These are phyloP conservation scores for Harringtonia aguacate DNA, from an alignment of 2,329 filamentous ascomycete species.

Conservation along the genomic window DNA sequence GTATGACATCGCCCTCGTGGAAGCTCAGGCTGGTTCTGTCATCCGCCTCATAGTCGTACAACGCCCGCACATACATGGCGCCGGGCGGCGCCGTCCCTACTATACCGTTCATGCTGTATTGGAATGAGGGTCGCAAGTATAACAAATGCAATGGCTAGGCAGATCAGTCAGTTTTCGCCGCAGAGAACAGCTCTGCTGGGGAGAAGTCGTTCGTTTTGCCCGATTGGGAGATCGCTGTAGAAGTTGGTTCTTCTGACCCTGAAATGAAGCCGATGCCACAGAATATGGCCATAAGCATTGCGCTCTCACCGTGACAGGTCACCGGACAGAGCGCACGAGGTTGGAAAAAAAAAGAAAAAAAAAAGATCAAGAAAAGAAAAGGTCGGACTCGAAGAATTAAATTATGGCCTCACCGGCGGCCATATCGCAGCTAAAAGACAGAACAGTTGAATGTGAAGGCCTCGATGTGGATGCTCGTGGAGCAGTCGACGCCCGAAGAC, in stretches of 20 bases:
- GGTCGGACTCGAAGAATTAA: neutral
- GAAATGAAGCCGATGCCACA: slow-evolving; percentile 32
- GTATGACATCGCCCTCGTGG: slow-evolving; percentile 91
- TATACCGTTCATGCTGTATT: slow-evolving; percentile 45
- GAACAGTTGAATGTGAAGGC: neutral
- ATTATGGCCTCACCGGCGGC: too few species aligned
- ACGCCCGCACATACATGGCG: slow-evolving; percentile 83
- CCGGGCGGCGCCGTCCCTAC: slow-evolving; percentile 48
- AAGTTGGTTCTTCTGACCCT: slow-evolving; percentile 26
- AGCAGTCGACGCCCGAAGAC: too few species aligned
- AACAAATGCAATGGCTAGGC: neutral
- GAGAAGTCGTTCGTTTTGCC: slow-evolving; percentile 13
- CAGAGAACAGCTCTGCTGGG: neutral
- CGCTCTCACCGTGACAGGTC: slow-evolving; percentile 19
- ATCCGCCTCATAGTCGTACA: slow-evolving; percentile 97
- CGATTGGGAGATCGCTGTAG: slow-evolving; percentile 1
- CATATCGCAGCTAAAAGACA: neutral
- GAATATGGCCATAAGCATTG: slow-evolving; percentile 44
- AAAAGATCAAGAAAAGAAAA: neutral
- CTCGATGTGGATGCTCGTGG: too few species aligned
- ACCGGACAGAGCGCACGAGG: neutral
- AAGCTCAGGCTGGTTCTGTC: slow-evolving; percentile 96
- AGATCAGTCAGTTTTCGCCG: too few species aligned
- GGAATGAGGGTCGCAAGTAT: slow-evolving; percentile 6
- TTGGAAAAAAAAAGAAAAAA: neutral